These are phyloP conservation scores for Rhexocercosporidium sp. DNA, from an alignment of 2,329 filamentous ascomycete genomes.

Conservation along the genomic window DNA sequence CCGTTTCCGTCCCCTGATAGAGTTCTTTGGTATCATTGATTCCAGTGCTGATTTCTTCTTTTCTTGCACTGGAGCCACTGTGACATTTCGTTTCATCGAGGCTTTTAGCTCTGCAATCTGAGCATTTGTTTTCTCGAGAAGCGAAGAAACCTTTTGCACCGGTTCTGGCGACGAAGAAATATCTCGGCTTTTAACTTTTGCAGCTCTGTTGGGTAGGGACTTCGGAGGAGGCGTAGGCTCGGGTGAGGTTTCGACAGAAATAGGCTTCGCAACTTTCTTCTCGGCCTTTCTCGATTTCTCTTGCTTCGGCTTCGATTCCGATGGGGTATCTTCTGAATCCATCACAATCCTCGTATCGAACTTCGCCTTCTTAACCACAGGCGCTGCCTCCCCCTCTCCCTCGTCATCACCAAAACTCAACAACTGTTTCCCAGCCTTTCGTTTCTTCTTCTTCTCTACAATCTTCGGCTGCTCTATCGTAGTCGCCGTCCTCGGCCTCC, in stretches of 20 bases:
- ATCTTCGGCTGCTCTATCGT: conserved; percentile 50
- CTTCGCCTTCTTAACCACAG: conserved; percentile 75
- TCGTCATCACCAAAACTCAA: conserved; percentile 77
- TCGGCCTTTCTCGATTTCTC: conserved; percentile 41
- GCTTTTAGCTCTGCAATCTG: conserved; percentile 82
- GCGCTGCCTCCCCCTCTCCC: conserved; percentile 58
- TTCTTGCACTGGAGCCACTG: conserved; percentile 56
- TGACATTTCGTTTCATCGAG: conserved; percentile 74
- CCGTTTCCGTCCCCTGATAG: conserved; percentile 73
- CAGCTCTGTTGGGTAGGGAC: conserved; percentile 36
- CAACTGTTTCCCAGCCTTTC: conserved; percentile 76
- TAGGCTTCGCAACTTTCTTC: conserved; percentile 38
- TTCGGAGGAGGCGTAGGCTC: conserved; percentile 44
- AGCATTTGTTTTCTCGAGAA: conserved; percentile 74
- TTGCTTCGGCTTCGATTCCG: conserved; percentile 31
- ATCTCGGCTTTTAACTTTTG: conserved; percentile 41
- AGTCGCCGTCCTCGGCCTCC: conserved; percentile 62
- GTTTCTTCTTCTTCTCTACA: conserved; percentile 66
- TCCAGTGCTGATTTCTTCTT: conserved; percentile 72
- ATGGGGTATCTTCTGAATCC: conserved; percentile 52
- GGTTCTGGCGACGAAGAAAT: conserved; percentile 46
- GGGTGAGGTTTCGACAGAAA: conserved; percentile 46
- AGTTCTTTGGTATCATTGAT: conserved; percentile 74
- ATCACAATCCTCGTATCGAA: conserved; percentile 78
- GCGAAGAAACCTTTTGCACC: conserved; percentile 45